Evolutionary conservation across 495 filamentous ascomycete species (phyloP), one percentile per base, ranked within the genome.

Genomic region (Annulohypoxylon stygium): DNA sequence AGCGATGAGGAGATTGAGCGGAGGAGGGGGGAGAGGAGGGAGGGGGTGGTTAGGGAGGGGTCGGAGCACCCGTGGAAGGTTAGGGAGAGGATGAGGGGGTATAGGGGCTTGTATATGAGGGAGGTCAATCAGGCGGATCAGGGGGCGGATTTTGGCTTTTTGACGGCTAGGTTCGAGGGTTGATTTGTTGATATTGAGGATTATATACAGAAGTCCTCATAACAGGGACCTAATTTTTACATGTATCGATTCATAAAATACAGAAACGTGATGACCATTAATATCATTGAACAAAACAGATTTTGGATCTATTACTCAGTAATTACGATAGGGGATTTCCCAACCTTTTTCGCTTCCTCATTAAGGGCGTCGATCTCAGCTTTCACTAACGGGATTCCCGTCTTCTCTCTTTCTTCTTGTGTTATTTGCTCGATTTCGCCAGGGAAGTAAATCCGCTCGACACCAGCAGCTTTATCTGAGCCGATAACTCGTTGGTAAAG

Each of bases 391-490:
- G 92, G 92, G 62, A 94, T 93, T 0, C 92, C 92, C 10, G 83
- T 81, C 39, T 66, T 76, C 37, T 83, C 57, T 34, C 92, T 83
- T 69, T 87, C 78, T 71, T 89, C 85, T 64, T 89, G 81, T 0
- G 74, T 88, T 54, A 90, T 67, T 74, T 89, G 88, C 81, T 94
- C 92, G 67, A 93, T 89, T 80, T 94, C 92, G 1, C 92, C 92
- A 0, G 92, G 92, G 75, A 93, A 94, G 74, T 92, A 94, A 7
- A 94, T 92, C 53, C 88, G 82, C 3, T 93, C 90, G n/a, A 93
- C 90, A 0, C 90, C 91, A 1, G 82, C 85, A 83, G 89, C 89
- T 81, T 85, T 92, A 23, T 93, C 88, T 0, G 85, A 86, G 6
- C 84, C 87, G 0, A 90, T 86, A 5, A 93, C 91, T 23, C 86